A percentile compares a stretch with the other conserved stretches of the same genome.
Evolutionary conservation across 1,284 basidiomycete genomes (phyloP).

Genomic region (Leccinum pachyderme): DNA sequence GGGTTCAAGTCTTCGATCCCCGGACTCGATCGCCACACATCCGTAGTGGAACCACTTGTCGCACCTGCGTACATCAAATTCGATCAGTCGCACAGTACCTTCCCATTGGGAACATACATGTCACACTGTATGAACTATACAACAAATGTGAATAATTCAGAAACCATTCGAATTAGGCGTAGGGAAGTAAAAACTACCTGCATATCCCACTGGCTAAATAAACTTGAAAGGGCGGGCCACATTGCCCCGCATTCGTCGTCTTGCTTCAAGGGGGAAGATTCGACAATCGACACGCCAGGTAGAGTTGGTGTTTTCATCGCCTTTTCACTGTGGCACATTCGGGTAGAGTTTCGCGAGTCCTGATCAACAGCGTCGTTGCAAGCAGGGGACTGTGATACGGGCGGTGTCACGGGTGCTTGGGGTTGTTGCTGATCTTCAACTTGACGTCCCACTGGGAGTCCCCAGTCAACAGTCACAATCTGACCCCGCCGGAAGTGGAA

Average conservation of each 20-base stretch:
- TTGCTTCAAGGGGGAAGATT: conserved; percentile 3
- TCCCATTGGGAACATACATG: conserved; percentile 19
- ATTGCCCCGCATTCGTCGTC: background rate
- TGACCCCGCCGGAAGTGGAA: conserved; percentile 20
- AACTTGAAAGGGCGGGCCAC: conserved; percentile 20
- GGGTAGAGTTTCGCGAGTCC: background rate
- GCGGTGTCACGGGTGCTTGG: background rate
- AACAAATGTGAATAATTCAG: background rate
- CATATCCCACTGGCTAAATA: conserved; percentile 20
- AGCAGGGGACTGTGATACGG: background rate
- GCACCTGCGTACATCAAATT: conserved; percentile 24
- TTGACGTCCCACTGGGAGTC: background rate
- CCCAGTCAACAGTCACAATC: conserved; percentile 12
- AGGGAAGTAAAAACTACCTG: conserved; percentile 19
- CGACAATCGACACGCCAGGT: background rate
- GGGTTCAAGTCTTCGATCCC: conserved; percentile 27
- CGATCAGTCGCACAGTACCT: background rate
- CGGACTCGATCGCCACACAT: conserved; percentile 30
- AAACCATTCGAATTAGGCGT: background rate
- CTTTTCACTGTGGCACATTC: background rate
- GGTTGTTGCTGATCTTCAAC: background rate
- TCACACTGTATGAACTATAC: conserved; percentile 34
- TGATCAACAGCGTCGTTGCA: background rate
- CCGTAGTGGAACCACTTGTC: conserved; percentile 38
- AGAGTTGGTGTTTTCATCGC: background rate